Evolutionary conservation across 495 filamentous ascomycete genomes (phyloP).

Genomic region (Ramalina intermedia): DNA sequence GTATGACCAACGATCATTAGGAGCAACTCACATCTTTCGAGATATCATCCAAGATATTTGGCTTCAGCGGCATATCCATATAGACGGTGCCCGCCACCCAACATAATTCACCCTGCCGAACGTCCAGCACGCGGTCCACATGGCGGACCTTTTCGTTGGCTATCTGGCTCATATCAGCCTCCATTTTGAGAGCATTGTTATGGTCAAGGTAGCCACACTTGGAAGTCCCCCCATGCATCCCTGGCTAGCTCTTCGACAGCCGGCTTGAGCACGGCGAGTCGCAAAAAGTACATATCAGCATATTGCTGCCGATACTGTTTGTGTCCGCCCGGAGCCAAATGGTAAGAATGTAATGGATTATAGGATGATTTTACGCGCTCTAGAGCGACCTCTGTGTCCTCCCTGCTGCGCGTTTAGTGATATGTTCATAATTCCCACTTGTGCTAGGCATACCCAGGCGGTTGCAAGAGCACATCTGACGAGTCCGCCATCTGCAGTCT

Average conservation of each 20-base stretch:
- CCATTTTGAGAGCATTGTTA: neutral
- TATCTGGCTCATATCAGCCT: slow-evolving; percentile 32
- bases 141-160: slow-evolving; percentile 57
- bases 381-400: slow-evolving; percentile 26
- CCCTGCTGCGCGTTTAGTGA: slow-evolving; percentile 16
- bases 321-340: slow-evolving; percentile 49
- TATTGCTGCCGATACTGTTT: slow-evolving; percentile 89
- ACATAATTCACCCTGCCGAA: slow-evolving; percentile 87
- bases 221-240: slow-evolving; percentile 61
- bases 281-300: slow-evolving; percentile 92
- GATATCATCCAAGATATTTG: slow-evolving; percentile 91
- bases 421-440: neutral
- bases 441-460: slow-evolving; percentile 1
- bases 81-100: slow-evolving; percentile 93
- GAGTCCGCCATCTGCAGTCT: too few species aligned
- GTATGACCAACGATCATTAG: slow-evolving; percentile 5
- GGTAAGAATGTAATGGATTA: slow-evolving; percentile 58
- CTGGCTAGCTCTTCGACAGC: slow-evolving; percentile 57
- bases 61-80: slow-evolving; percentile 94
- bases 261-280: slow-evolving; percentile 76
- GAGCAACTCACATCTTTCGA: slow-evolving; percentile 59
- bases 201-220: slow-evolving; percentile 25
- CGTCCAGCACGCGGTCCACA: slow-evolving; percentile 82
- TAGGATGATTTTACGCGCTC: slow-evolving; percentile 48
- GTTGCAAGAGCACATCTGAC: slow-evolving; percentile 1